phyloP scores from a whole-genome alignment of 345 rosid species.

The Citrus sp. region DNA sequence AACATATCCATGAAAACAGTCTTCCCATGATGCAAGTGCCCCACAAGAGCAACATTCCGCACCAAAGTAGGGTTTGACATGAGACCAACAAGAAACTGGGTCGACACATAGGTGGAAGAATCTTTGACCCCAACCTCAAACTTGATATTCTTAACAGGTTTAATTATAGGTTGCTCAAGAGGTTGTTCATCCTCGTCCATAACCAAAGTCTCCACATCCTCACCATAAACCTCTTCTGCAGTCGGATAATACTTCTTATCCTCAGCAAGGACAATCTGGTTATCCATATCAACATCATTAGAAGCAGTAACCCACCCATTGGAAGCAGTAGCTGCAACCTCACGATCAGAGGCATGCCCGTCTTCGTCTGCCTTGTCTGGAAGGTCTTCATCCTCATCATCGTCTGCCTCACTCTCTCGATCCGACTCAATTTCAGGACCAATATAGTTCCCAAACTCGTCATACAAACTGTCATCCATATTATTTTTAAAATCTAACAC shows the following conservation, averaged over 20 bases:
- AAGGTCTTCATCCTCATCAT: constrained; percentile 60
- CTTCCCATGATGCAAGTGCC: constrained; percentile 93
- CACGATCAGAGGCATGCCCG: constrained; percentile 56
- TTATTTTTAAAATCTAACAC: constrained; percentile 18
- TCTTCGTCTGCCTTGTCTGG: constrained; percentile 47
- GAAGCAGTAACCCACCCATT: constrained; percentile 85
- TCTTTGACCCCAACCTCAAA: constrained; percentile 97
- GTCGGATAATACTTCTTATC: constrained; percentile 97
- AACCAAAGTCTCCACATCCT: constrained; percentile 88
- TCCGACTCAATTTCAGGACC: constrained; percentile 98
- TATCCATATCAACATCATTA: constrained; percentile 83
- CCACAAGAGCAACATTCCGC: constrained; percentile 95
- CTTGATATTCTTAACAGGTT: constrained; percentile 75
- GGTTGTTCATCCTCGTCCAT: constrained; percentile 98
- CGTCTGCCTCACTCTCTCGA: constrained; percentile 68
- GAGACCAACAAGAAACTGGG: constrained; percentile 87
- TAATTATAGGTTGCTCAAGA: constrained; percentile 84
- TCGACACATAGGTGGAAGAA: constrained; percentile 84
- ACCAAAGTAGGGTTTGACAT: constrained; percentile 88
- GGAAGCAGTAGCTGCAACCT: constrained; percentile 45
- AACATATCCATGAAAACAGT: constrained; percentile 96
- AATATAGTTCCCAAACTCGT: constrained; percentile 97
- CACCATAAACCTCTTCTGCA: constrained; percentile 97
- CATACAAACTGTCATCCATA: constrained; percentile 95
- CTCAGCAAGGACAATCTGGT: constrained; percentile 93